Evolutionary conservation across 768 basidiomycete species (phyloP), one percentile per base, ranked within the genome.

Genomic region (Hydnomerulius pinastri): DNA sequence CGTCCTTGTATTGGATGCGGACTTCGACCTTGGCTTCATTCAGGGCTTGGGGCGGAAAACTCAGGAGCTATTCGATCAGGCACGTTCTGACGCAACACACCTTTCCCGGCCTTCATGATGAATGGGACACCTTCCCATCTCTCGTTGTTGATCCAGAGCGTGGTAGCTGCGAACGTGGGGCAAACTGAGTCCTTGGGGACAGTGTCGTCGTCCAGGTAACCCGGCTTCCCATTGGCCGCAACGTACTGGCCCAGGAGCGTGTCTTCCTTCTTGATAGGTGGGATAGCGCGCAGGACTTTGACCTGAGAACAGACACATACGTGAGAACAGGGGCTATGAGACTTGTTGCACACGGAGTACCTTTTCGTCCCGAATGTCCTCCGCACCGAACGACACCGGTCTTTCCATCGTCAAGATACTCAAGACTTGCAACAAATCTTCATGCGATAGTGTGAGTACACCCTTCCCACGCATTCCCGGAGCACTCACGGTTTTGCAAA

Each of bases 71-170:
- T 53, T 54, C 46, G 40, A 39, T 51, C 46, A 28, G 37, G 44
- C 50, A 45, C 48, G 51, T 49, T 24, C 27, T 42, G 28, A 21
- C 43, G 30, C 8, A 49, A 67, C 78, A 51, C 59, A 90, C 94
- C 95, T 81, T 99, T 99, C 45, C 96, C 96, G 20, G 96, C 97
- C 74, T 95, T 98, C 58, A 99, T 78, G 63, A 98, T 93, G 75
- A 98, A 99, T 0, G 96, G 97, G 5, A 99, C 96, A 50, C 96
- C 96, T 69, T 98, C 96, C 96, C 96, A 99, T 53, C 97, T 78
- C 1, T 92, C 93, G 68, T 93, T 97, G 73, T 97, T 80, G 69
- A 99, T 92, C 83, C 84, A 89, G 20, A 98, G 77, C 11, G 88
- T 89, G 43, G 85, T 84, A 6, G 92, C 92, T 41, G 96, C 95